These are phyloP conservation scores for Zarea fungicola DNA, from an alignment of 2,329 filamentous ascomycete species.

Conservation along the genomic window DNA sequence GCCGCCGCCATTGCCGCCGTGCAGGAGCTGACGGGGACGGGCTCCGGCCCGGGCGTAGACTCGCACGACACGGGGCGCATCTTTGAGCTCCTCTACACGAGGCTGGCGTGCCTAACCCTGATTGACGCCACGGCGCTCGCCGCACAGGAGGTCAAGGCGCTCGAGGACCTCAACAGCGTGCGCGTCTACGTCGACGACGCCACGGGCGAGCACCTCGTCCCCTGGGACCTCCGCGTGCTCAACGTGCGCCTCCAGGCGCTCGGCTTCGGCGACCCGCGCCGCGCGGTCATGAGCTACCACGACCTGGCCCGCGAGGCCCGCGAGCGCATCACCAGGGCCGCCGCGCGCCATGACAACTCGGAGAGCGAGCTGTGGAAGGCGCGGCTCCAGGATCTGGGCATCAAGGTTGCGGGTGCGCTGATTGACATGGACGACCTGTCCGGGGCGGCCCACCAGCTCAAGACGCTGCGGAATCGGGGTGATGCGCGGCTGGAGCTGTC, in stretches of 20 bases:
- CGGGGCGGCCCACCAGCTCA: conserved; percentile 70
- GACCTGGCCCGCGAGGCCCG: conserved; percentile 78
- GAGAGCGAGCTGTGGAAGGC: conserved; percentile 63
- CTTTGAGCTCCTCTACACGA: conserved; percentile 72
- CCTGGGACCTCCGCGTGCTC: conserved; percentile 81
- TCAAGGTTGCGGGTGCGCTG: conserved; percentile 59
- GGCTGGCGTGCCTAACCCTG: conserved; percentile 76
- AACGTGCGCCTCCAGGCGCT: conserved; percentile 79
- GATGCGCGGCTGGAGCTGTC: conserved; percentile 40
- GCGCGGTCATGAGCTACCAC: conserved; percentile 86
- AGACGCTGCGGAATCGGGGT: conserved; percentile 43
- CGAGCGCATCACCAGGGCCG: conserved; percentile 47
- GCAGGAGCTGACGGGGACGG: conserved; percentile 51
- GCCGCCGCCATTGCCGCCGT: conserved; percentile 67
- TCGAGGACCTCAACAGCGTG: conserved; percentile 55
- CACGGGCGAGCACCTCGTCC: conserved; percentile 61
- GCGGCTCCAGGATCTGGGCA: conserved; percentile 69
- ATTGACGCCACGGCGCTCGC: conserved; percentile 68
- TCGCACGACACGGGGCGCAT: conserved; percentile 60
- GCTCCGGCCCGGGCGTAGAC: conserved; percentile 36
- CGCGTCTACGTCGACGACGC: conserved; percentile 51
- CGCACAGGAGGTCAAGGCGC: conserved; percentile 59
- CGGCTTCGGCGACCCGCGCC: conserved; percentile 76
- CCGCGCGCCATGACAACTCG: conserved; percentile 41
- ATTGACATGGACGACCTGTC: conserved; percentile 85